These are phyloP conservation scores for Drosera spatulata DNA, from an alignment of 179 eudicot genomes.

Conservation along the genomic window DNA sequence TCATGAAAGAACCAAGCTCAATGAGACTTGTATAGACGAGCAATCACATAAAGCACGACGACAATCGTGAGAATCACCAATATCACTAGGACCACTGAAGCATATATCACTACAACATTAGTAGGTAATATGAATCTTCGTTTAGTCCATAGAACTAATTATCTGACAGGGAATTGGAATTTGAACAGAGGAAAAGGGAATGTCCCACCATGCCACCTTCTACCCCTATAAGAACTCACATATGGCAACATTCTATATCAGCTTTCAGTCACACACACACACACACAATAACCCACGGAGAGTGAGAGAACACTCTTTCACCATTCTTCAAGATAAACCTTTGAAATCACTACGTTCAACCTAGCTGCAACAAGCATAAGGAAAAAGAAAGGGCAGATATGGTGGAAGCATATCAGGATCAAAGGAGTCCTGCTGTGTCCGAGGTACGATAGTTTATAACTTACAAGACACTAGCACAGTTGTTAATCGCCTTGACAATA, in stretches of 20 bases:
- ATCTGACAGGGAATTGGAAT: background rate
- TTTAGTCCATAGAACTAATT: background rate
- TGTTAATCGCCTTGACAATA: background rate
- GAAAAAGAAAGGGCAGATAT: slow-evolving; percentile 15
- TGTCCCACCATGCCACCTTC: background rate
- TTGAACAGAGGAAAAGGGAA: background rate
- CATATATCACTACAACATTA: background rate
- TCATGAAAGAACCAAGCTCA: too few species aligned
- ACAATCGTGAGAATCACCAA: too few species aligned
- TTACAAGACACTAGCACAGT: too few species aligned
- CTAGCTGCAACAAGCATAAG: slow-evolving; percentile 4
- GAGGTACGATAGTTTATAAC: slow-evolving; percentile 45
- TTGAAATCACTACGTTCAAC: too few species aligned
- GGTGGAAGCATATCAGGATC: slow-evolving; percentile 22
- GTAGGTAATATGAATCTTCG: background rate
- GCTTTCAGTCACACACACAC: slow-evolving; percentile 2
- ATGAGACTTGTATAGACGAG: too few species aligned
- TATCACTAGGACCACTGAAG: slow-evolving; percentile 3
- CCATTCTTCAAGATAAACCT: too few species aligned
- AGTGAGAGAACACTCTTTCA: background rate
- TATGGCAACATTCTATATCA: slow-evolving; percentile 5
- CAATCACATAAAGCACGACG: too few species aligned
- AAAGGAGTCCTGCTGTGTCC: slow-evolving; percentile 25
- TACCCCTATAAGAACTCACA: slow-evolving; percentile 17
- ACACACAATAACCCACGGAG: background rate